A percentile compares a stretch with the other conserved stretches of the same genome.
These are phyloP conservation scores for Naganishia albida DNA, from an alignment of 1,284 basidiomycete species.

Conservation along the genomic window DNA sequence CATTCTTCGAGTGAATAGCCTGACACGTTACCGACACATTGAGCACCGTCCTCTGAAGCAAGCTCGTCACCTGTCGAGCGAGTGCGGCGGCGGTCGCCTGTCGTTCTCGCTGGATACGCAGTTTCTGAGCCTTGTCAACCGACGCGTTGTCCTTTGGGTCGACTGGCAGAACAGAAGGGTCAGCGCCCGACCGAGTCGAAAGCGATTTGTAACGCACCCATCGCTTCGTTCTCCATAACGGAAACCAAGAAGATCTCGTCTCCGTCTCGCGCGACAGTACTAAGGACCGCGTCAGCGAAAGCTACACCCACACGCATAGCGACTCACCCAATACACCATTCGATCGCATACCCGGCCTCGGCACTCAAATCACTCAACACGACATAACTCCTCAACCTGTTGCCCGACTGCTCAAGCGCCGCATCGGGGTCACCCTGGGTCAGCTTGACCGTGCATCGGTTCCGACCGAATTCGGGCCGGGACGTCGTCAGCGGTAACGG, in stretches of 20 bases:
- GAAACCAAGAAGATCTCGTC: conserved; percentile 87
- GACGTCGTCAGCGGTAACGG: conserved; percentile 64
- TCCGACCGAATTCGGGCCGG: conserved; percentile 81
- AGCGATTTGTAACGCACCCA: conserved; percentile 61
- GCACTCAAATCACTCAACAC: conserved; percentile 92
- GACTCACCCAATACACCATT: conserved; percentile 77
- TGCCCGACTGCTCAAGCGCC: conserved; percentile 59
- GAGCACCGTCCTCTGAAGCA: conserved; percentile 85
- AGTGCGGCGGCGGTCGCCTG: conserved; percentile 85
- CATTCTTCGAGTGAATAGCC: conserved; percentile 93
- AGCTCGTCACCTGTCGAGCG: conserved; percentile 79
- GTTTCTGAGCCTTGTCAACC: conserved; percentile 70
- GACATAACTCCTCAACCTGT: conserved; percentile 72
- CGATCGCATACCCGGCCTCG: conserved; percentile 85
- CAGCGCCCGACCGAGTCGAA: too few species aligned
- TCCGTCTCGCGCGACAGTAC: conserved; percentile 91
- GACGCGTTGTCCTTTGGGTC: conserved; percentile 70
- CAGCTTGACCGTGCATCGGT: conserved; percentile 86
- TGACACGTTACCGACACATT: conserved; percentile 87
- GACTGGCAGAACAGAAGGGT: conserved; percentile 53
- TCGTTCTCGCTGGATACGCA: conserved; percentile 87
- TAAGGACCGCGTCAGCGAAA: not conserved
- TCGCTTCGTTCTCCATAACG: conserved; percentile 88
- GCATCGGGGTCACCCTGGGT: conserved; percentile 76
- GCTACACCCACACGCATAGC: too few species aligned